These are phyloP conservation scores for Xylaria acuta DNA, from an alignment of 495 filamentous ascomycete species.

Conservation along the genomic window DNA sequence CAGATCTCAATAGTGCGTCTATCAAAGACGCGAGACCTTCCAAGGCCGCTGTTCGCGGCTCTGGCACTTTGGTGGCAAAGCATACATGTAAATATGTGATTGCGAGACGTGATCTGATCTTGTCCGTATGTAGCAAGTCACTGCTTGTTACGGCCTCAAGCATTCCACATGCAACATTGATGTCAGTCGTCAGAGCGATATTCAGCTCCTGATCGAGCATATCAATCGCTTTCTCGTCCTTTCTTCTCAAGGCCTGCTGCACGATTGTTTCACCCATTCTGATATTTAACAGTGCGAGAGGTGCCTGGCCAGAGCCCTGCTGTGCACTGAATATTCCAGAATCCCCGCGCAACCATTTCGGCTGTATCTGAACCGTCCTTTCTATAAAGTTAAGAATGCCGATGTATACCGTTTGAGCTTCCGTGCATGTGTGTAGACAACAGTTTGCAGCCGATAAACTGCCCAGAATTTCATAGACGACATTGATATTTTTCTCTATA, in stretches of 20 bases:
- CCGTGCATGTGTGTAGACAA: conserved; percentile 38
- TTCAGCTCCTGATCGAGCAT: conserved; percentile 25
- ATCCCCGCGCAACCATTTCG: not conserved
- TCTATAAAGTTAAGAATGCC: conserved; percentile 48
- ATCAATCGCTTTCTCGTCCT: not conserved
- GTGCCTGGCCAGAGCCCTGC: not conserved
- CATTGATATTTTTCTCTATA: conserved; percentile 30
- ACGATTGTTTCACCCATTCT: conserved; percentile 29
- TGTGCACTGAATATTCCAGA: not conserved
- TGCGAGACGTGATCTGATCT: conserved; percentile 15
- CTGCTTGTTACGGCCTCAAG: conserved; percentile 33
- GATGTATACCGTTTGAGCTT: conserved; percentile 48
- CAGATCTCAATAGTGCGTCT: conserved; percentile 33
- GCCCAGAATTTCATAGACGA: conserved; percentile 24
- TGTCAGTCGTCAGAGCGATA: conserved; percentile 27
- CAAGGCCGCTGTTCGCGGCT: conserved; percentile 46
- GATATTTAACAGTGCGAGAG: conserved; percentile 33
- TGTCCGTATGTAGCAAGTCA: conserved; percentile 14
- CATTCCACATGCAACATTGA: conserved; percentile 37
- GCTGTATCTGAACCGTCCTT: not conserved
- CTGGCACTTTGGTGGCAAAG: conserved; percentile 36
- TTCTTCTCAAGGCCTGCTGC: conserved; percentile 24
- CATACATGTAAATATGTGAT: conserved; percentile 33
- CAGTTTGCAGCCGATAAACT: conserved; percentile 27
- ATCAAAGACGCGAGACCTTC: conserved; percentile 45